These are phyloP conservation scores for Lathyrus tuberosus DNA, from an alignment of 306 rosid genomes.

Conservation along the genomic window DNA sequence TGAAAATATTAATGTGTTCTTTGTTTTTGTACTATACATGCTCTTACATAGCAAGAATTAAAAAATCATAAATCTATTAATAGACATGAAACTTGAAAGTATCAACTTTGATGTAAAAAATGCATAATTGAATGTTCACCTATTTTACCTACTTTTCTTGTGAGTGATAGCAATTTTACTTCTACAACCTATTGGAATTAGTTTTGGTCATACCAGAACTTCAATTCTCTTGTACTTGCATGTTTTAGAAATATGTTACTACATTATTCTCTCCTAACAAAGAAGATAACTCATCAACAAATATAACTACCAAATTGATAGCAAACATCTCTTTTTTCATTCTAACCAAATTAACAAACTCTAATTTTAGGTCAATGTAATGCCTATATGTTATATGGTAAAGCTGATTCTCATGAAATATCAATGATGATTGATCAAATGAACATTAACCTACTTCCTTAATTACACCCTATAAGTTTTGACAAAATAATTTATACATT, in stretches of 20 bases:
- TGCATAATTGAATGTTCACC: conserved; percentile 34
- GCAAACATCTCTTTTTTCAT: conserved; percentile 29
- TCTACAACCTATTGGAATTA: conserved; percentile 5
- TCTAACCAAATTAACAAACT: conserved; percentile 52
- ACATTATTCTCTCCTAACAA: conserved; percentile 49
- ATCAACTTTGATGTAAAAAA: conserved; percentile 28
- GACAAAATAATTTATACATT: too few species aligned
- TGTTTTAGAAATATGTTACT: conserved; percentile 9
- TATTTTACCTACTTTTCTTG: conserved; percentile 65
- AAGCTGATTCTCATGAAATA: too few species aligned
- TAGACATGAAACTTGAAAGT: conserved; percentile 19
- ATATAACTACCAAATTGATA: conserved; percentile 49
- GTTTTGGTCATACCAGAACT: conserved; percentile 57
- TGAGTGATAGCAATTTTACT: conserved; percentile 29
- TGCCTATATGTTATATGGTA: too few species aligned
- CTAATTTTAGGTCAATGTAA: too few species aligned
- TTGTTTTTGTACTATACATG: conserved; percentile 21
- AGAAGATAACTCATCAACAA: conserved; percentile 55
- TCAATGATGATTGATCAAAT: too few species aligned
- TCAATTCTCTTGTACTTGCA: conserved; percentile 41
- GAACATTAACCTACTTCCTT: too few species aligned
- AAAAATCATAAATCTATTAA: too few species aligned
- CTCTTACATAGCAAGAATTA: neutral
- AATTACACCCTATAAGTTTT: too few species aligned
- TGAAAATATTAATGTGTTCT: neutral